These are phyloP conservation scores for Mycena amicta DNA, from an alignment of 768 basidiomycete species.

Conservation along the genomic window DNA sequence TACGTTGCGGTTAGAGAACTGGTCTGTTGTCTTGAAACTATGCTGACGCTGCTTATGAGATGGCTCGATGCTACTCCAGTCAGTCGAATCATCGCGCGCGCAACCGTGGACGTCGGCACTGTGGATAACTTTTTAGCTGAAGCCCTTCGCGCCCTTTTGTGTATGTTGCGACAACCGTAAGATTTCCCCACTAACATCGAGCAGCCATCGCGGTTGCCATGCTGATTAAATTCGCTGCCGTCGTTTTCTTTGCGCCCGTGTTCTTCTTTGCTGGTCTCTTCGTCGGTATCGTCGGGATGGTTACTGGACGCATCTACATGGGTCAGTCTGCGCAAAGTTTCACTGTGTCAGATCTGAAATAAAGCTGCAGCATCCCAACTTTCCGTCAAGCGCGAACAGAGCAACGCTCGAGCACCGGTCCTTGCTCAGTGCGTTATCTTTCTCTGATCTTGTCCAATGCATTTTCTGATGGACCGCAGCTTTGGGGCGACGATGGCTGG, in stretches of 20 bases:
- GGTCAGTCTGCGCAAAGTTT: constrained; percentile 8
- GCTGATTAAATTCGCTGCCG: constrained; percentile 45
- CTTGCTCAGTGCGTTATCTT: constrained; percentile 43
- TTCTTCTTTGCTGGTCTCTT: constrained; percentile 50
- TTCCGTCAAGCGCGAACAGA: constrained; percentile 51
- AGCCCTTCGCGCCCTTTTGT: constrained; percentile 22
- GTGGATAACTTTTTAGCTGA: constrained; percentile 50
- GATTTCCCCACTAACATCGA: constrained; percentile 27
- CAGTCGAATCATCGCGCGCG: constrained; percentile 62
- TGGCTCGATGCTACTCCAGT: constrained; percentile 51
- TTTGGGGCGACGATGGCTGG: constrained; percentile 63
- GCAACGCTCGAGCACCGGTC: constrained; percentile 39
- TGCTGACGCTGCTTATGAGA: constrained; percentile 30
- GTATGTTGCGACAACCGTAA: constrained; percentile 34
- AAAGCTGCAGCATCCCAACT: constrained; percentile 40
- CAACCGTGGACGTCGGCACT: constrained; percentile 65
- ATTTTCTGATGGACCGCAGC: constrained; percentile 26
- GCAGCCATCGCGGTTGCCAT: constrained; percentile 36
- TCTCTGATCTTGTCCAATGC: too few species aligned
- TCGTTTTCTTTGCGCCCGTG: constrained; percentile 46
- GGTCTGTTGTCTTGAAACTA: not conserved
- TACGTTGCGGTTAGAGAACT: constrained; percentile 51
- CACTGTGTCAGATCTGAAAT: not conserved
- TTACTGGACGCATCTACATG: constrained; percentile 47
- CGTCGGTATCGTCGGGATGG: constrained; percentile 45